Base-by-base conservation (phyloP, 1,139 yeast species). In the Eremothecium coryli region DNA sequence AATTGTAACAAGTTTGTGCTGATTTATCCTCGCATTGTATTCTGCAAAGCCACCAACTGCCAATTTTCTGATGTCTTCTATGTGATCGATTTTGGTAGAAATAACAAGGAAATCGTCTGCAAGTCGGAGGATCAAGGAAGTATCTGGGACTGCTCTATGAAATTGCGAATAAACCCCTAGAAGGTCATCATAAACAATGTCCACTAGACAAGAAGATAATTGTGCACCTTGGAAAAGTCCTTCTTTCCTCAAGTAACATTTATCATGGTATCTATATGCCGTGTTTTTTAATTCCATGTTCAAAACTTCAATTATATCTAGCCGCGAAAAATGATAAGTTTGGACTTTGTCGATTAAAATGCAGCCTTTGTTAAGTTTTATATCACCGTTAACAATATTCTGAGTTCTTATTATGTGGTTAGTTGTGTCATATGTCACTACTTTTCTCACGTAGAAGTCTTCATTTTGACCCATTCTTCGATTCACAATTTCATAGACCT, bases 201-300 rank as follows among this genome's bases (percentile, higher is more conserved):
- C 84, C 45, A 95, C 86, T 24, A 90, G 64, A 2, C 76, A 62
- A 1, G 84, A 70, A 44, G 95, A 93, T 11, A 88, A 58, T 1
- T 80, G 75, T 5, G 85, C 74, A 0, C 98, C 98, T 58, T 90
- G 98, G 35, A 82, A 90, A 0, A 90, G 69, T 0, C 98, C 98
- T 8, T 64, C 58, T 26, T 60, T 68, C 39, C 94, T 64, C 18
- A 57, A 54, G 42, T 59, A 73, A 3, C 61, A 57, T 2, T 46
- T 46, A 0, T 52, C 51, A 3, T 58, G 56, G 2, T 65, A 52
- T 23, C 48, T 51, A 1, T 76, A 50, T 0, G 63, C 52, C 0
- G 72, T 63, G 6, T 58, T 46, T 3, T 48, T 49, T 18, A 76
- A 43, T 39, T 75, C 78, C 6, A 53, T 54, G 23, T 52, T 42